Conservation (phyloP, 2,329 filamentous ascomycete genomes). For the Madurella mycetomatis region DNA sequence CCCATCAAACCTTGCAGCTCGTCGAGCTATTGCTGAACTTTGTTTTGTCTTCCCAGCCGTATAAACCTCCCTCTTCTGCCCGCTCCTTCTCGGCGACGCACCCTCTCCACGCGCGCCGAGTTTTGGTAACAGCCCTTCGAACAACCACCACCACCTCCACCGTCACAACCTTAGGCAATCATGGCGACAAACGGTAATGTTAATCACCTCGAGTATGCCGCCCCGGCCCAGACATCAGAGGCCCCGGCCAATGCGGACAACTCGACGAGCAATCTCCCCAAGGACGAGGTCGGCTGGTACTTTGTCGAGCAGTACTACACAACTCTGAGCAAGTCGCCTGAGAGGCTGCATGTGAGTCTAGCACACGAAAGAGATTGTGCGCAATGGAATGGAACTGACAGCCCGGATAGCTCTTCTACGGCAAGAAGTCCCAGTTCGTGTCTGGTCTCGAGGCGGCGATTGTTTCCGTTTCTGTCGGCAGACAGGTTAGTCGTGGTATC, state of each 20-base stretch:
- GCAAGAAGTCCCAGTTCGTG: conserved; percentile 92
- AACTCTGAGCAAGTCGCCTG: conserved; percentile 87
- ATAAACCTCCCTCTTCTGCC: neutral
- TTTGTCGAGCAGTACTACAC: conserved; percentile 99
- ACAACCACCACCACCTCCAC: conserved; percentile 6
- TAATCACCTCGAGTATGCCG: conserved; percentile 38
- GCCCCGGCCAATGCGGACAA: conserved; percentile 30
- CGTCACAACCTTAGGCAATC: conserved; percentile 23
- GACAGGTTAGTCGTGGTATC: conserved; percentile 59
- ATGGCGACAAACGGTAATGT: conserved; percentile 58
- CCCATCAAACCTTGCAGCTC: neutral
- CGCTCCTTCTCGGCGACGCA: neutral
- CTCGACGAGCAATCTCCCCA: conserved; percentile 53
- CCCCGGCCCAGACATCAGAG: conserved; percentile 33
- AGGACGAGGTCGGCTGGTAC: conserved; percentile 98
- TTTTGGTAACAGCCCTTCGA: conserved; percentile 16
- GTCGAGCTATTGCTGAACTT: conserved; percentile 8
- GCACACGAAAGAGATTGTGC: neutral
- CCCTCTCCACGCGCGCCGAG: conserved; percentile 11
- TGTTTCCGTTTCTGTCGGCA: conserved; percentile 78
- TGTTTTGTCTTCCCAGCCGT: neutral
- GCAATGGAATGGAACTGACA: conserved; percentile 2
- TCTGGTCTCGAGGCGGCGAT: conserved; percentile 88
- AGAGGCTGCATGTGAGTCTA: conserved; percentile 74
- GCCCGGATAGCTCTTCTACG: conserved; percentile 74